Evolutionary conservation across 768 basidiomycete species (phyloP), one percentile per base, ranked within the genome.

Genomic region (Leucocoprinus birnbaumii): DNA sequence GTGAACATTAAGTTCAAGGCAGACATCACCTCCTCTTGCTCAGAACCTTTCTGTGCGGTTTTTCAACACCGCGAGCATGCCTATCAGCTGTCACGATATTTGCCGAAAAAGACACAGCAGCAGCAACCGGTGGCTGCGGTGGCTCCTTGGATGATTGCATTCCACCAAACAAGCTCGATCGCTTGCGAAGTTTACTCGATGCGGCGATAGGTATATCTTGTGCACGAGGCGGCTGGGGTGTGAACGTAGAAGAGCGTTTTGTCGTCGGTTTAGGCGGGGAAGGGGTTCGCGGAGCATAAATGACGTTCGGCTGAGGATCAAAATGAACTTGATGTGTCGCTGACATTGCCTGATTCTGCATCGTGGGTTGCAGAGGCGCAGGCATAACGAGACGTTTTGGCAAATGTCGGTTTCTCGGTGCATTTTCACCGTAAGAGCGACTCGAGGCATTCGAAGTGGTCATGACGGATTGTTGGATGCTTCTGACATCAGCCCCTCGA

Each of bases 331-430:
- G 54, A 14, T 55, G 27, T n/a, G 27, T n/a, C 19, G 22, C 24
- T 21, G 27, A 5, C 19, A 21, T 35, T 14, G 54, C 47, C 47
- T 31, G 54, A 25, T 46, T 58, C 35, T 59, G 55, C 14, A 50
- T 40, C 53, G 56, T 56, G 26, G 53, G 67, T 62, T 83, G 82
- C 37, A 90, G 74, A 14, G 84, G 88, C 2, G 84, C 68, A 44
- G 88, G 88, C 88, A 90, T 90, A 41, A 89, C 82, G 24, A 90
- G 80, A 45, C 73, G 79, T 65, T 80, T 86, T 3, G 88, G 88
- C 41, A 84, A 62, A 66, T 63, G 73, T 57, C 59, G 63, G 51
- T 65, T 61, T n/a, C 40, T 48, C 27, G 59, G 61, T n/a, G 64
- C 63, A 40, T 61, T 65, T 34, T 59, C 61, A 13, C 61, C 59